Percentiles rank a stretch among this genome's conserved stretches.
Conservation (phyloP, 148 eudicot species). For the Vaccinium vitisidaea region DNA sequence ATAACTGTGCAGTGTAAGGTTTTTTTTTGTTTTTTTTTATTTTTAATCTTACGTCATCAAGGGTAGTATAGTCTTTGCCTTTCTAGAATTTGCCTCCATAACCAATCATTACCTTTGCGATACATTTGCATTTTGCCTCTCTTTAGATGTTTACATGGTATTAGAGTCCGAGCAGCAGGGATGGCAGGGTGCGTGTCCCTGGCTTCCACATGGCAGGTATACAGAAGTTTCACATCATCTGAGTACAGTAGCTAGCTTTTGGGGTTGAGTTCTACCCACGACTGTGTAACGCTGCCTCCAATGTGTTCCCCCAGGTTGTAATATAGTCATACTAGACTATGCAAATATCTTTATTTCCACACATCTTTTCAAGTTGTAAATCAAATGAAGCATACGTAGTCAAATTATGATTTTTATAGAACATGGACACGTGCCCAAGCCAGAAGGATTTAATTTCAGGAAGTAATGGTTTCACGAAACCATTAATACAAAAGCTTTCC, state of each 20-base stretch:
- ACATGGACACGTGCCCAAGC: background rate
- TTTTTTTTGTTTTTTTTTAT: too few relatives aligned
- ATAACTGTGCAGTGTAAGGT: background rate
- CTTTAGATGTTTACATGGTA: background rate
- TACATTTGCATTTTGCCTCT: background rate
- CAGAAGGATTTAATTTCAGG: background rate
- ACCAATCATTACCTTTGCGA: background rate
- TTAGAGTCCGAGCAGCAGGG: background rate
- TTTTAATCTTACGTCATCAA: background rate
- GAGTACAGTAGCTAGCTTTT: background rate
- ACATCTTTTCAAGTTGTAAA: background rate
- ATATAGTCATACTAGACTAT: background rate
- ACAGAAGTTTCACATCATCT: background rate
- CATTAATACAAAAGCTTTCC: background rate
- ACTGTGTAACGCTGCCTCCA: background rate
- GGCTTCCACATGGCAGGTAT: background rate
- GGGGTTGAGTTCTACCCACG: background rate
- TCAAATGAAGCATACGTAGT: background rate
- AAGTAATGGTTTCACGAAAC: background rate
- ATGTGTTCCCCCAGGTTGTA: background rate
- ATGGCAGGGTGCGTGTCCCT: background rate
- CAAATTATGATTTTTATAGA: background rate
- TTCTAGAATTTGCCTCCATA: background rate
- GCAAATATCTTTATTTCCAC: background rate
- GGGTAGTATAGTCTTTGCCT: background rate